phyloP scores from a whole-genome alignment of 768 basidiomycete species.

The Leccinum disarticulatum region DNA sequence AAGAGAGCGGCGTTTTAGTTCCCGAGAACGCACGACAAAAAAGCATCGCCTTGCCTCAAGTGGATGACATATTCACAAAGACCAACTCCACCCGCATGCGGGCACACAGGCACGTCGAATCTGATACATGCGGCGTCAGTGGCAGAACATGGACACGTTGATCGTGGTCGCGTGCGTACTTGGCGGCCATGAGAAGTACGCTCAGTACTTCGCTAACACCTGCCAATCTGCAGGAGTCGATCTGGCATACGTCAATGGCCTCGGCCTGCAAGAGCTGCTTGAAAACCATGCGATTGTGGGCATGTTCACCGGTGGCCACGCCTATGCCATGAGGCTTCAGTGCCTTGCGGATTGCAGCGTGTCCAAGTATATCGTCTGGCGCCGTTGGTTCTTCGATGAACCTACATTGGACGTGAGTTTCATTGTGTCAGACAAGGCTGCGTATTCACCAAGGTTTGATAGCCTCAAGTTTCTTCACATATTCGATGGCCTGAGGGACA shows the following conservation, averaged over 20 bases:
- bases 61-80: conserved; percentile 94
- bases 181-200: conserved; percentile 90
- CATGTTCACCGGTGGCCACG: conserved; percentile 96
- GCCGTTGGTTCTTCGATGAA: conserved; percentile 98
- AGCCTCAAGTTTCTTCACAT: conserved; percentile 73
- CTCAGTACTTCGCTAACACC: conserved; percentile 95
- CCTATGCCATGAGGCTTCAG: conserved; percentile 84
- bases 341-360: conserved; percentile 80
- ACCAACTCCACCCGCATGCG: conserved; percentile 95
- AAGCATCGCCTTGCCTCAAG: conserved; percentile 48
- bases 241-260: conserved; percentile 94
- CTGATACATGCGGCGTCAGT: conserved; percentile 36
- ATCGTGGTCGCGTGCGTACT: conserved; percentile 43
- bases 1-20: not conserved
- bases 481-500: conserved; percentile 89
- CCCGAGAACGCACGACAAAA: not conserved
- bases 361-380: conserved; percentile 90
- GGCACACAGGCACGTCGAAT: conserved; percentile 89
- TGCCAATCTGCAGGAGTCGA: conserved; percentile 91
- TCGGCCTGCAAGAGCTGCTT: conserved; percentile 93
- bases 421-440: too few species aligned
- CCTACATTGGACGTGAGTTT: conserved; percentile 41
- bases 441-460: conserved; percentile 84
- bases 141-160: not conserved
- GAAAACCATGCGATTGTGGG: conserved; percentile 95